These are phyloP conservation scores for Monoraphidium neglectum DNA, from an alignment of 139 green algal genomes.

Conservation along the genomic window DNA sequence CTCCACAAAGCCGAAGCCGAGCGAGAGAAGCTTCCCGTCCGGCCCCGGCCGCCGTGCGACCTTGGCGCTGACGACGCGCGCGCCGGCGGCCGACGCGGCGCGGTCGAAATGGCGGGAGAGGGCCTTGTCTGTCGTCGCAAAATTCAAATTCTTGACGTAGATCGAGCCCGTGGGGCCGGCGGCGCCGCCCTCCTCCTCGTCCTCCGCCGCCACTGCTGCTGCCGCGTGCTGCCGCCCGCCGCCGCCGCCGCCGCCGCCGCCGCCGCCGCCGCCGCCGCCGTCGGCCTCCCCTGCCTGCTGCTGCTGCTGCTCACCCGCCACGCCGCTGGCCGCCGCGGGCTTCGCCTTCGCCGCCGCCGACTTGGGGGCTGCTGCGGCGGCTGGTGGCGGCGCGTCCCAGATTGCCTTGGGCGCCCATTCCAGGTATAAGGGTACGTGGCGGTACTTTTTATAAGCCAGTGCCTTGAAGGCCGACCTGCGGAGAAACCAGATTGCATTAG, in stretches of 20 bases:
- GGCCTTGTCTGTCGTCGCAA: slow-evolving; percentile 71
- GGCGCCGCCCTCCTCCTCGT: slow-evolving; percentile 30
- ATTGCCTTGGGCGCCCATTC: slow-evolving; percentile 95
- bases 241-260: neutral
- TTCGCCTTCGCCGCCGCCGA: neutral
- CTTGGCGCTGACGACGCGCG: slow-evolving; percentile 54
- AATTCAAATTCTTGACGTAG: slow-evolving; percentile 98
- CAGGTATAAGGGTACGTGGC: slow-evolving; percentile 95
- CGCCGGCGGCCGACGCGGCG: slow-evolving; percentile 56
- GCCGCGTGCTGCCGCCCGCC: slow-evolving; percentile 18
- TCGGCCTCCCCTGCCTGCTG: slow-evolving; percentile 11
- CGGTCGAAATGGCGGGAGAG: slow-evolving; percentile 82
- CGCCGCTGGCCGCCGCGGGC: neutral
- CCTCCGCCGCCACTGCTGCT: slow-evolving; percentile 20
- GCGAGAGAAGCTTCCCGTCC: slow-evolving; percentile 61
- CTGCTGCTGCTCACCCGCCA: neutral
- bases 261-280: neutral
- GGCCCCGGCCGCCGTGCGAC: slow-evolving; percentile 56
- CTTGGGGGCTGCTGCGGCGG: slow-evolving; percentile 1
- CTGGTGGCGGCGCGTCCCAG: slow-evolving; percentile 32
- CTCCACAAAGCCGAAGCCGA: slow-evolving; percentile 95
- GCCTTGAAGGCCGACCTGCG: slow-evolving; percentile 41
- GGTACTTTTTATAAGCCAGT: slow-evolving; percentile 95
- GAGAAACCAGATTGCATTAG: no score
- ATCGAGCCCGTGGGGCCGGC: slow-evolving; percentile 49